phyloP scores from a whole-genome alignment of 2,329 filamentous ascomycete genomes.

The Gnomoniopsis smithogilvyi region DNA sequence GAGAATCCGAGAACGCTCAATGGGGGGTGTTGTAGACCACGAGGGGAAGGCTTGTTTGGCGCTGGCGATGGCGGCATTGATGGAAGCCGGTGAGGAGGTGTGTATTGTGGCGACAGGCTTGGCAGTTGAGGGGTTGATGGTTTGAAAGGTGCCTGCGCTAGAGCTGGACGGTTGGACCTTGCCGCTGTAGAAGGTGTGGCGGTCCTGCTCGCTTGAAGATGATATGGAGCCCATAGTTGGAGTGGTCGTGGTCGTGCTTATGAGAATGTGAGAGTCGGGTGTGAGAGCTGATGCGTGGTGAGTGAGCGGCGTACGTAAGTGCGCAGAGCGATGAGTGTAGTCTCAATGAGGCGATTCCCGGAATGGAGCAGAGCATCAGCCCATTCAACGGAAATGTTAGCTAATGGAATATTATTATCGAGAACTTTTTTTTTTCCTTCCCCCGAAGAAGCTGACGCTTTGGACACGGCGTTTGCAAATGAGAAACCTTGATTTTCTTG shows the following conservation, averaged over 20 bases:
- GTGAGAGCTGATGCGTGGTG: not conserved
- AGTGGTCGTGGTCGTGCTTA: not conserved
- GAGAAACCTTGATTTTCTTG: not conserved
- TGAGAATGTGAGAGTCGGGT: not conserved
- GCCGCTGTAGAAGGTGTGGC: slow-evolving; percentile 75
- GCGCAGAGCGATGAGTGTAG: not conserved
- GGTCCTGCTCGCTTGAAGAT: slow-evolving; percentile 28
- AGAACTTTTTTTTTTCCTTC: not conserved
- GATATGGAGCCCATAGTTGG: slow-evolving; percentile 8
- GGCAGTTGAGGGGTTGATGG: slow-evolving; percentile 71
- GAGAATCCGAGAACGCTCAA: slow-evolving; percentile 73
- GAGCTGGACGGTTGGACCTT: slow-evolving; percentile 58
- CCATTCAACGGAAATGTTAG: not conserved
- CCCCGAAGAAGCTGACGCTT: not conserved
- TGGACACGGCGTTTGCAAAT: not conserved
- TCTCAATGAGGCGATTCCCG: not conserved
- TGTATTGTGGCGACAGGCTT: slow-evolving; percentile 69
- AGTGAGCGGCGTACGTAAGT: not conserved
- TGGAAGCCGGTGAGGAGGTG: slow-evolving; percentile 61
- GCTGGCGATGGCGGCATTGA: slow-evolving; percentile 70
- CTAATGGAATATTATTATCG: not conserved
- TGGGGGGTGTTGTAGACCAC: slow-evolving; percentile 75
- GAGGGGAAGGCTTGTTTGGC: slow-evolving; percentile 68
- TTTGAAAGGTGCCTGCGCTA: slow-evolving; percentile 62
- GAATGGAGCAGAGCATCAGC: not conserved